These are phyloP conservation scores for Pugionium cornutum DNA, from an alignment of 345 rosid species.

Conservation along the genomic window DNA sequence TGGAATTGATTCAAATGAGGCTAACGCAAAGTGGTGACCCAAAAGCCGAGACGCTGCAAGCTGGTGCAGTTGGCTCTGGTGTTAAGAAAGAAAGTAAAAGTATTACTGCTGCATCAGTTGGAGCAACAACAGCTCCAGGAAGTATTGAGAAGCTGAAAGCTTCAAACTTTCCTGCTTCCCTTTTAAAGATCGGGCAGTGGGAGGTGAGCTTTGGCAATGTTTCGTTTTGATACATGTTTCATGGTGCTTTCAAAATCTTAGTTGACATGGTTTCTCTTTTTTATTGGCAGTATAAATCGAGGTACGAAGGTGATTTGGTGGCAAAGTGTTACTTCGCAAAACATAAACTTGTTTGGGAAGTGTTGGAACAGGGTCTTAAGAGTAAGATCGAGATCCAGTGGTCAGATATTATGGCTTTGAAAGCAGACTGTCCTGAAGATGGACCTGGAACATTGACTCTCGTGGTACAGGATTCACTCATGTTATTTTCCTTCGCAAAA, in stretches of 20 bases:
- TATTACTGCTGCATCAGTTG: conserved; percentile 30
- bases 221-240: conserved; percentile 21
- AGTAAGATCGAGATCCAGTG: conserved; percentile 99
- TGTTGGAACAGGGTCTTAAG: conserved; percentile 92
- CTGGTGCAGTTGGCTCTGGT: conserved; percentile 33
- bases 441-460: conserved; percentile 86
- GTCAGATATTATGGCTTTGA: conserved; percentile 94
- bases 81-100: conserved; percentile 59
- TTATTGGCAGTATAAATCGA: conserved; percentile 70
- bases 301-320: conserved; percentile 98
- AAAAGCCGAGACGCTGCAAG: conserved; percentile 24
- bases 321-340: conserved; percentile 99
- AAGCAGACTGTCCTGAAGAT: conserved; percentile 77
- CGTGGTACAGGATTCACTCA: conserved; percentile 56
- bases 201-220: conserved; percentile 52
- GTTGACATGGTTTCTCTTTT: conserved; percentile 12
- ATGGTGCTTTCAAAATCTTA: conserved; percentile 6
- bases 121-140: conserved; percentile 24
- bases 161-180: conserved; percentile 86
- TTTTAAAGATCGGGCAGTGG: conserved; percentile 86
- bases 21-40: conserved; percentile 63
- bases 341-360: conserved; percentile 99
- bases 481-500: not conserved
- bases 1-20: conserved; percentile 92
- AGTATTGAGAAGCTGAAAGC: conserved; percentile 87